A percentile compares a stretch with the other conserved stretches of the same genome.
phyloP scores from a whole-genome alignment of 164 flowering plant species.

The Chimonanthus salicifolius region DNA sequence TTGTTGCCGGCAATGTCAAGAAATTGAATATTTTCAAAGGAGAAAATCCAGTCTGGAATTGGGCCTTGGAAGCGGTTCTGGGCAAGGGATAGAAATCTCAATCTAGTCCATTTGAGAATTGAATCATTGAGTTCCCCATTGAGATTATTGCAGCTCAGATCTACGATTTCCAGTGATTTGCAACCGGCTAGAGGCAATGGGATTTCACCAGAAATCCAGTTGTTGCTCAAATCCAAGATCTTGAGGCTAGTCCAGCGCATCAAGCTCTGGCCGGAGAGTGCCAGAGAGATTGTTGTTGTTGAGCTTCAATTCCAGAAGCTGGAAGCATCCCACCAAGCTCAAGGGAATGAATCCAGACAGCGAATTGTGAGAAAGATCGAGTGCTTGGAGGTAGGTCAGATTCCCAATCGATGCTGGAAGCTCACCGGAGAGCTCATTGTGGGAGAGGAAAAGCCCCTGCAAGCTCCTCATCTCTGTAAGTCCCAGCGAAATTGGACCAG shows the following conservation, averaged over 20 bases:
- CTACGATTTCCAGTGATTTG: slow-evolving; percentile 81
- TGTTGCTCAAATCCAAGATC: slow-evolving; percentile 75
- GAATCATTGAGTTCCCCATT: slow-evolving; percentile 75
- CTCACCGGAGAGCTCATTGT: slow-evolving; percentile 66
- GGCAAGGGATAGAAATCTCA: slow-evolving; percentile 70
- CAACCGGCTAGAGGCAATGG: slow-evolving; percentile 92
- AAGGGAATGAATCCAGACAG: slow-evolving; percentile 77
- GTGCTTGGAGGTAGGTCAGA: slow-evolving; percentile 80
- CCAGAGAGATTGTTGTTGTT: slow-evolving; percentile 79
- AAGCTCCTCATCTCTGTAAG: slow-evolving; percentile 74
- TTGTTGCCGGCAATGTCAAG: slow-evolving; percentile 73
- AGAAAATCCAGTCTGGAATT: slow-evolving; percentile 75
- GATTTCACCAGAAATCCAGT: slow-evolving; percentile 76
- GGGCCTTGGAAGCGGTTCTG: slow-evolving; percentile 60
- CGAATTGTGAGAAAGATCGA: slow-evolving; percentile 73
- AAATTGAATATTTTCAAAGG: slow-evolving; percentile 47
- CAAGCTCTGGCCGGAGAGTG: slow-evolving; percentile 81
- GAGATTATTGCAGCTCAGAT: slow-evolving; percentile 77
- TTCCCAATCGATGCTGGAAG: slow-evolving; percentile 87
- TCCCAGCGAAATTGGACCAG: slow-evolving; percentile 61
- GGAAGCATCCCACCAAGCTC: slow-evolving; percentile 88
- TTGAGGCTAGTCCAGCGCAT: slow-evolving; percentile 80
- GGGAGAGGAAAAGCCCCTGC: slow-evolving; percentile 79
- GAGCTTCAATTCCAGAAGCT: slow-evolving; percentile 69
- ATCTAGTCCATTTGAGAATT: slow-evolving; percentile 72